Evolutionary conservation across 1,284 basidiomycete species (phyloP), one percentile per base, ranked within the genome.

Genomic region (Ceratobasidium theobromae): DNA sequence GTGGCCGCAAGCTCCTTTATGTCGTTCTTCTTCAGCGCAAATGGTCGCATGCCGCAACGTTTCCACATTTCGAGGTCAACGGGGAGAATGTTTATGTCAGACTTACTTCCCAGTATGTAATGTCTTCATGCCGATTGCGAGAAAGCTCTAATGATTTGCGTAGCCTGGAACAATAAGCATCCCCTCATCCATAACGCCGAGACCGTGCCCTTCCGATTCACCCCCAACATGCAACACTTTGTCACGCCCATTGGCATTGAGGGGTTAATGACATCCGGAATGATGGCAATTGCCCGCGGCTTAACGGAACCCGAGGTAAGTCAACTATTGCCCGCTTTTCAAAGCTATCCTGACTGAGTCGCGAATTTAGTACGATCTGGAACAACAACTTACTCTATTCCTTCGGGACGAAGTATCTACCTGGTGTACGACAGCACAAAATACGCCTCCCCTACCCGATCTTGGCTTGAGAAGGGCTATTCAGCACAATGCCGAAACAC

Each of bases 211-310:
- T 99, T 99, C 89, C 88, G 97, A 9, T 86, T 98, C 71, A 98
- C 95, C 11, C 95, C 95, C 1, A 98, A 98, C 76, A 86, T 99
- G 79, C 98, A 99, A 76, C 82, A 87, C 72, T 97, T 99, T 78
- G 80, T 99, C 55, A 94, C 92, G 0, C 89, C 91, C 1, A 84
- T 93, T 54, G 89, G 93, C 38, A 91, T 89, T 11, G 98, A 99
- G 76, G 97, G 96, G 16, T 78, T 98, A 32, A 79, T 99, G 55
- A 88, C 92, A 0, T 84, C 91, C 8, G 86, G 90, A 0, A 86
- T 98, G 35, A 91, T 98, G 81, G 91, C 96, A 0, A 93, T 99
- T 53, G 95, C 89, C 1, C 83, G 94, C 58, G 90, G 88, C 67
- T 80, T 99, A 52, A 95, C 93, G 1, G 89, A 95, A 73, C 94